phyloP scores from a whole-genome alignment of 306 rosid species.

The Vicia villosa region DNA sequence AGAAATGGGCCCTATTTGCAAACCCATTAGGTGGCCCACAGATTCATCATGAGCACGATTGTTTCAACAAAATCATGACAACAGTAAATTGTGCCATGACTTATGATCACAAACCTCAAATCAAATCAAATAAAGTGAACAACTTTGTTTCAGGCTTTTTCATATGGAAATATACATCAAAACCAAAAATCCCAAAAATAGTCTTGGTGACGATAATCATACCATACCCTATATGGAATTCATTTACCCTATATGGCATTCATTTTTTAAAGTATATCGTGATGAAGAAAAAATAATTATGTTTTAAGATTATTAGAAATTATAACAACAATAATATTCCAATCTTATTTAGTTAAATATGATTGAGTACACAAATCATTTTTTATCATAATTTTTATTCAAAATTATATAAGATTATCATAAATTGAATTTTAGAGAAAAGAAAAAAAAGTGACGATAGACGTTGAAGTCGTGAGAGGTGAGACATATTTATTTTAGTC shows the following conservation, averaged over 20 bases:
- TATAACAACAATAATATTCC: too few relatives aligned
- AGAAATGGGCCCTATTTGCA: conserved; percentile 35
- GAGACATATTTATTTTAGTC: too few relatives aligned
- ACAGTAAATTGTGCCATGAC: conserved; percentile 43
- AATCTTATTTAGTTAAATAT: too few relatives aligned
- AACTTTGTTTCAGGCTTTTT: conserved; percentile 11
- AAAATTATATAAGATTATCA: too few relatives aligned
- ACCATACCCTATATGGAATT: conserved; percentile 44
- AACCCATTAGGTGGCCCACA: conserved; percentile 39
- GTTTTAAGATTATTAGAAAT: too few relatives aligned
- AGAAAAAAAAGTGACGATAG: too few relatives aligned
- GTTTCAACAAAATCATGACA: conserved; percentile 33
- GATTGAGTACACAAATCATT: too few relatives aligned
- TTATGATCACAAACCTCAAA: conserved; percentile 31
- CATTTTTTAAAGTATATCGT: too few relatives aligned
- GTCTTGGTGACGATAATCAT: conserved; percentile 48
- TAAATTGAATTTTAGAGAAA: too few relatives aligned
- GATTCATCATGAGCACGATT: conserved; percentile 32
- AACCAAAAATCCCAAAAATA: conserved; percentile 44
- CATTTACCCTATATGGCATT: conserved; percentile 53
- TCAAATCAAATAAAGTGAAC: conserved; percentile 18
- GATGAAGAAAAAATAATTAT: too few relatives aligned
- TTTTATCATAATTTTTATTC: too few relatives aligned
- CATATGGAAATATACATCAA: background rate
- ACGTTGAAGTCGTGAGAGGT: too few relatives aligned